phyloP scores from a whole-genome alignment of 805 yeast genomes.

The Starmera quercuum region DNA sequence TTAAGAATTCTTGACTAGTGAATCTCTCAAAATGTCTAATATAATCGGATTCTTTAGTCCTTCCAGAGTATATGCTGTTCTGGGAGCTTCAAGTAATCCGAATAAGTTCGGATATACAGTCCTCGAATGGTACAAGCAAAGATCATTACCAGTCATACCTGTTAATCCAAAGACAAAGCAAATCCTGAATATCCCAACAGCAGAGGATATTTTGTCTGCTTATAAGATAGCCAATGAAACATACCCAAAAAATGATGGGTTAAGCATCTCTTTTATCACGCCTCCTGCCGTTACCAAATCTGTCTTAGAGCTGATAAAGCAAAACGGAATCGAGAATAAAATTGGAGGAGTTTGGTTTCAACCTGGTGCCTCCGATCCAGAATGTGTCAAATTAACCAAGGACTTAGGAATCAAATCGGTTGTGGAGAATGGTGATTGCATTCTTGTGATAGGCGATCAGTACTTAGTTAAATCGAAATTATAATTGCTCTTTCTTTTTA shows the following conservation, averaged over 20 bases:
- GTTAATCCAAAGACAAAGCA: slow-evolving; percentile 49
- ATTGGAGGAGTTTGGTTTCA: slow-evolving; percentile 73
- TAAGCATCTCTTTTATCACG: slow-evolving; percentile 63
- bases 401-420: slow-evolving; percentile 25
- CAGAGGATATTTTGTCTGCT: slow-evolving; percentile 23
- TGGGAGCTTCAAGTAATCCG: slow-evolving; percentile 64
- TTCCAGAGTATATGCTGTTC: slow-evolving; percentile 48
- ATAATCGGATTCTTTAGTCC: slow-evolving; percentile 49
- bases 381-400: slow-evolving; percentile 36
- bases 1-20: too few relatives aligned
- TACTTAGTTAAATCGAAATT: slow-evolving; percentile 33
- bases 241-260: slow-evolving; percentile 30
- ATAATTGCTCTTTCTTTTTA: slow-evolving; percentile 9
- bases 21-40: too few relatives aligned
- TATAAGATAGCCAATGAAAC: slow-evolving; percentile 11
- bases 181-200: slow-evolving; percentile 38
- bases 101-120: slow-evolving; percentile 66
- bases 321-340: slow-evolving; percentile 13
- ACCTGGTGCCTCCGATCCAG: slow-evolving; percentile 65
- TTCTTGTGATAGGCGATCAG: slow-evolving; percentile 58
- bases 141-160: slow-evolving; percentile 53
- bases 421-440: slow-evolving; percentile 54
- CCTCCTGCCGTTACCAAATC: slow-evolving; percentile 58
- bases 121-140: slow-evolving; percentile 55
- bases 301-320: slow-evolving; percentile 30